Base-by-base conservation (phyloP, 2,329 filamentous ascomycete genomes). In the Scopulariopsis brevicaulis region DNA sequence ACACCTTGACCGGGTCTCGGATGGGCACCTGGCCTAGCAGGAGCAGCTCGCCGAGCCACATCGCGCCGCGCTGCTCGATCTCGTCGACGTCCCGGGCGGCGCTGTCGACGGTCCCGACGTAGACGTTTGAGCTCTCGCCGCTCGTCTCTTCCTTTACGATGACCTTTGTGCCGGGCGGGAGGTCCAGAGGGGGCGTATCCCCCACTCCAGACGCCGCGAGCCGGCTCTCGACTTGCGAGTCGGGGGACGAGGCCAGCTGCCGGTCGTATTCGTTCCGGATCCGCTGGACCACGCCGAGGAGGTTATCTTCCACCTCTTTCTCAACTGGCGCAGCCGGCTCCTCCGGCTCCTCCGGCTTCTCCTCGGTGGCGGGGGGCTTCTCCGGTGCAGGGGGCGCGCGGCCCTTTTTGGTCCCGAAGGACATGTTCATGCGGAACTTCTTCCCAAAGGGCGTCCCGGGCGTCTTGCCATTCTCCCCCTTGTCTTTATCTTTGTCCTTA, bases 1-100 rank as follows among this genome's bases (percentile, higher is more conserved):
- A 92, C n/a, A 97, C 86, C 77, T 99, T 99, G 64, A 93, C 83
- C 1, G 92, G 85, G n/a, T 97, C 94, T 74, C 97, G 97, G 60
- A 79, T 73, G 0, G 91, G 90, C 10, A 90, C 83, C 68, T 83
- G 80, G 68, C 96, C 96, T 77, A 90, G 68, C 53, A 99, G 75
- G 15, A 99, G 76, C 40, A 96, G 81, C 62, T 97, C 92, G 15
- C 89, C 92, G 7, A 99, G 78, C 94, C 94, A 99, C 77, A 89
- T 87, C 1, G 94, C 93, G 6, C 87, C 91, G 48, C 86, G 83
- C 66, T 90, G 87, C 73, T 97, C 92, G 56, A 99, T 86, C 22
- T 86, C 74, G 69, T 96, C 90, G 22, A 86, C 86, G 65, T 96
- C 89, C 53, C 82, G 77, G 1, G 87, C 88, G 4, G 95, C 79